Evolutionary conservation across 345 rosid genomes (phyloP), one percentile per base, ranked within the genome.

Genomic region (Eucalyptus erythrocorys): DNA sequence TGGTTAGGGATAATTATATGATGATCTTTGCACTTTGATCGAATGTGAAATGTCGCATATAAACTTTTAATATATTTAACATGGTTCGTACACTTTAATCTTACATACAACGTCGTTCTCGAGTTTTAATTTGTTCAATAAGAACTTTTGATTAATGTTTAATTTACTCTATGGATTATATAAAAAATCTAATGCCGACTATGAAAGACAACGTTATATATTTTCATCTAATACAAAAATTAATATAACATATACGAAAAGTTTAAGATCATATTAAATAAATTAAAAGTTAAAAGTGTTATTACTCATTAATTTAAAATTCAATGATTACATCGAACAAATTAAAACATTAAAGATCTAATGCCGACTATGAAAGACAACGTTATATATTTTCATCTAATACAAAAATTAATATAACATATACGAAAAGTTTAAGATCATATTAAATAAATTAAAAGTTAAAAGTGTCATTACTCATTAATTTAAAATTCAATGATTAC

Each of bases 51-150:
- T 61, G 34, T 0, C 1, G 0, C 34, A 3, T 30, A 0, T 55
- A 7, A 61, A 30, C 0, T 61, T 61, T 61, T 13, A 3, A 61
- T 30, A 5, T 61, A 13, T 61, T 61, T 0, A 12, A 27, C 0
- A 1, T 6, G 2, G 0, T 61, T 27, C 2, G 0, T 27, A 0
- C 0, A 27, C 4, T 59, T 59, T 1, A 59, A 13, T 1, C 1
- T 0, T 12, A 61, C 16, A 13, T 30, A 17, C 8, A 61, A 30
- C 0, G 0, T 61, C 0, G 0, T 30, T 6, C 2, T 30, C 0
- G 0, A 30, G 0, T 3, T 61, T 61, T 61, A 4, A 55, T 26
- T 9, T 61, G 16, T 61, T 30, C 0, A 30, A 12, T 61, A 61
- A 1, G 4, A 6, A 6, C 0, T 61, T 61, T 30, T 61, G 4